Base-by-base conservation (phyloP, 257 asterid genomes). In the Penstemon barbatus region DNA sequence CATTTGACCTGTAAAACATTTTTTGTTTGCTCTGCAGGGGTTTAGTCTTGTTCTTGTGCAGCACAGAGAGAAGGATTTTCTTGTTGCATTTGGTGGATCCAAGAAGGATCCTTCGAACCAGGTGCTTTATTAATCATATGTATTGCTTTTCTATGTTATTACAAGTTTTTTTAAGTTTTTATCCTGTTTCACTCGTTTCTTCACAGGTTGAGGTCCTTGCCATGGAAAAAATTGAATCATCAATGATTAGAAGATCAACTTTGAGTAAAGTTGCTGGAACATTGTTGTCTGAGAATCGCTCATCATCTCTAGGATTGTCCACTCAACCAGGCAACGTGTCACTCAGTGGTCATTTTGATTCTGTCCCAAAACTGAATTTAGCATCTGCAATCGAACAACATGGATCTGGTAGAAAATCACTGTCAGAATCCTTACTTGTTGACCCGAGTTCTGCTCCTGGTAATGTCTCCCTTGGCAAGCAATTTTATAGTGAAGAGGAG, bases 41-140 rank as follows among this genome's bases (percentile, higher is more conserved):
- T 94, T 91, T 72, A 94, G 99, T 79, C 96, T 94, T 3, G 96
- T 87, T 54, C 95, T 85, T 57, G 94, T 89, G 81, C 99, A 89
- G 74, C 96, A 89, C 57, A 89, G 85, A 71, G 97, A 94, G 78
- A 86, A 89, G 77, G 96, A 91, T 82, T 89, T 87, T 78, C 97
- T 94, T 72, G 96, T 91, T 71, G 95, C 97, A 74, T 94, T 94
- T 81, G 99, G 99, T 71, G 99, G 99, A 57, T 75, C 81, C 77
- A 94, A 85, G 87, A 94, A 94, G 78, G 99, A 94, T 75, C 93
- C 92, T 72, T 84, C 97, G 54, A 83, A 89, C 79, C 95, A 91
- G 97, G 99, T 91, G 66, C 80, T 61, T 37, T 49, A 53, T 53
- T 73, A 44, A 63, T 54, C 68, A 41, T 58, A 13, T 46, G 1